Evolutionary conservation across 306 rosid species (phyloP), one percentile per base, ranked within the genome.

Genomic region (Parietaria judaica): DNA sequence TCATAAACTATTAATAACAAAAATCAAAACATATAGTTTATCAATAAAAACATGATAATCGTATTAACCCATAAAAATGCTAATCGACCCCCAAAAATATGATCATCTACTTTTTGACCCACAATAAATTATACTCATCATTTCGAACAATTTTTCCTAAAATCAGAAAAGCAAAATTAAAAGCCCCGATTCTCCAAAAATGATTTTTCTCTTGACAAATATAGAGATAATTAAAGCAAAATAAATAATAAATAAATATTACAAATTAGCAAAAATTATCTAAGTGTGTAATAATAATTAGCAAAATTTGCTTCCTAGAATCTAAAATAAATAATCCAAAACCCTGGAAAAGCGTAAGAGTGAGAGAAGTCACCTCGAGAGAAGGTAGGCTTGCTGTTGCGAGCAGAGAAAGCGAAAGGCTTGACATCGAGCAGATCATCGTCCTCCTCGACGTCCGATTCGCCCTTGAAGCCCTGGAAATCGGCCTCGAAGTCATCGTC

Each of bases 401-500:
- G 7, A 14, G 86, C 63, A 6, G 77, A 58, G 54, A 79, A 78
- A 36, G 76, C 51, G 52, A 79, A 78, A 23, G 81, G 67, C 76
- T 83, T 85, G 60, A 71, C 73, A 75, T 78, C 86, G 3, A 55
- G 65, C 62, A 76, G 72, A 1, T 70, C 95, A 3, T 71, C 89
- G 0, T 79, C 91, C 1, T 80, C 82, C 1, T 88, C 95, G 7
- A 75, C 83, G 7, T 88, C 96, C 3, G 89, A 86, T 1, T 92
- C 95, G 39, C 83, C 99, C 87, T 92, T 88, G 75, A 92, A 92
- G 3, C 76, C 78, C 61, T 74, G 79, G 64, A 92, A 92, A 60
- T 86, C 95, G 13, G 90, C 96, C 69, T 92, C 99, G 71, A 92
- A 92, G 63, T 86, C 90, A 53, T 86, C 87, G 49, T 80, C 85